Conservation (phyloP, 2,329 filamentous ascomycete genomes). For the Curvularia eragrostidis region DNA sequence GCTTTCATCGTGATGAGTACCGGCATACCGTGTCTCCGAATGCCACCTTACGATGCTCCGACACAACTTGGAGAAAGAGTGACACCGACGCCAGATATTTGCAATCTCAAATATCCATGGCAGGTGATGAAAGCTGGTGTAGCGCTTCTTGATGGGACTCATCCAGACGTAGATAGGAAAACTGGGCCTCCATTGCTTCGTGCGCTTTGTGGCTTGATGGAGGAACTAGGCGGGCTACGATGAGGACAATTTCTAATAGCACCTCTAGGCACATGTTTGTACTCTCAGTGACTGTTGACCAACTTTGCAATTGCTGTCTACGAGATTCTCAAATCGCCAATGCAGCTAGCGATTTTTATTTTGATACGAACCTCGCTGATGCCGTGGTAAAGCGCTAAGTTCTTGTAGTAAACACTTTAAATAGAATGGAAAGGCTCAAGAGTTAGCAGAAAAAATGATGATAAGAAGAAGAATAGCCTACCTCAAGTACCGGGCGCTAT, state of each 20-base stretch:
- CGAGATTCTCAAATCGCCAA: too few relatives aligned
- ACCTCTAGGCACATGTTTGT: too few relatives aligned
- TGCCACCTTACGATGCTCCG: background rate
- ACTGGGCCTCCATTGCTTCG: conserved; percentile 24
- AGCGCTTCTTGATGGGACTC: conserved; percentile 22
- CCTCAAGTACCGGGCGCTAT: too few relatives aligned
- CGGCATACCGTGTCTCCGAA: conserved; percentile 21
- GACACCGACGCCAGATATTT: conserved; percentile 3
- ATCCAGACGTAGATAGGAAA: conserved; percentile 26
- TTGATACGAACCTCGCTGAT: too few relatives aligned
- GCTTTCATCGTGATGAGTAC: conserved; percentile 18
- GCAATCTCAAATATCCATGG: conserved; percentile 21
- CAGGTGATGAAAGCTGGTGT: conserved; percentile 31
- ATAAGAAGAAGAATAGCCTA: too few relatives aligned
- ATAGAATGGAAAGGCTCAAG: too few relatives aligned
- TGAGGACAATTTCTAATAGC: background rate
- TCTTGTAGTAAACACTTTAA: too few relatives aligned
- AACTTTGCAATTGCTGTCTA: too few relatives aligned
- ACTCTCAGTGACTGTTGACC: background rate
- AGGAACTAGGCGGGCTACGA: conserved; percentile 1
- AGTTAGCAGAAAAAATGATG: too few relatives aligned
- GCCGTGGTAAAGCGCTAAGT: too few relatives aligned
- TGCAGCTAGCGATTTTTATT: too few relatives aligned
- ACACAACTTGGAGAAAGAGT: background rate
- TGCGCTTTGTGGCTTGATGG: conserved; percentile 26